phyloP scores from a whole-genome alignment of 495 filamentous ascomycete genomes.

The Rusavskia elegans region DNA sequence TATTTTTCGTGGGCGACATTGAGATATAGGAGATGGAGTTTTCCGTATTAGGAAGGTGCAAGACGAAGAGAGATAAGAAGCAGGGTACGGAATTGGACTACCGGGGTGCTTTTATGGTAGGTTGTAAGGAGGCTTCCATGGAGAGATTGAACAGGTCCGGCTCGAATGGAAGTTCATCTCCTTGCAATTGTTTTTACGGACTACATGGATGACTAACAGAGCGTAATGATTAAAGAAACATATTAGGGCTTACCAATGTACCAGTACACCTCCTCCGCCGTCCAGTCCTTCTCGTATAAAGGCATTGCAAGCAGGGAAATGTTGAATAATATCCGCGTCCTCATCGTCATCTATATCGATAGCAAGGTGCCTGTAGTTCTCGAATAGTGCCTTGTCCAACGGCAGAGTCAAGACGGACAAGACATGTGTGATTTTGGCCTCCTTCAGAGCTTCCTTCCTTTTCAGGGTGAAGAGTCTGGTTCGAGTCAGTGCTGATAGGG shows the following conservation, averaged over 20 bases:
- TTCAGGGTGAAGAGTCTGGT: constrained; percentile 54
- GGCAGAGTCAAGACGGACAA: constrained; percentile 61
- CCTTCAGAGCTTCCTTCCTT: constrained; percentile 45
- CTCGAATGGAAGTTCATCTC: too few relatives aligned
- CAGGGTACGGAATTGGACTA: too few relatives aligned
- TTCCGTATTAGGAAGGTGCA: too few relatives aligned
- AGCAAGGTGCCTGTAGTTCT: constrained; percentile 49
- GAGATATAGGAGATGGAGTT: too few relatives aligned
- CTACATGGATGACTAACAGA: too few relatives aligned
- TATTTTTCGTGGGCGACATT: too few relatives aligned
- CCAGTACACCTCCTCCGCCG: constrained; percentile 47
- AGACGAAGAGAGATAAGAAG: too few relatives aligned
- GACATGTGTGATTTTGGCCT: constrained; percentile 73
- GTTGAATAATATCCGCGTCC: constrained; percentile 69
- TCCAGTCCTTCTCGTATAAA: constrained; percentile 72
- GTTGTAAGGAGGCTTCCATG: too few relatives aligned
- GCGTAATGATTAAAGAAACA: neutral
- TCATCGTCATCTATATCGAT: constrained; percentile 80
- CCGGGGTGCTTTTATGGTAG: too few relatives aligned
- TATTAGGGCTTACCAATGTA: constrained; percentile 49
- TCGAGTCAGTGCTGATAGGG: constrained; percentile 2
- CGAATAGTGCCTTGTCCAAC: constrained; percentile 35
- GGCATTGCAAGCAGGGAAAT: constrained; percentile 56
- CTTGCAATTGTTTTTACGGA: too few relatives aligned
- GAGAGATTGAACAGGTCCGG: too few relatives aligned